Percentiles rank a stretch among this genome's conserved stretches.
Conservation (phyloP, 495 filamentous ascomycete genomes). For the Xylaria grammica region DNA sequence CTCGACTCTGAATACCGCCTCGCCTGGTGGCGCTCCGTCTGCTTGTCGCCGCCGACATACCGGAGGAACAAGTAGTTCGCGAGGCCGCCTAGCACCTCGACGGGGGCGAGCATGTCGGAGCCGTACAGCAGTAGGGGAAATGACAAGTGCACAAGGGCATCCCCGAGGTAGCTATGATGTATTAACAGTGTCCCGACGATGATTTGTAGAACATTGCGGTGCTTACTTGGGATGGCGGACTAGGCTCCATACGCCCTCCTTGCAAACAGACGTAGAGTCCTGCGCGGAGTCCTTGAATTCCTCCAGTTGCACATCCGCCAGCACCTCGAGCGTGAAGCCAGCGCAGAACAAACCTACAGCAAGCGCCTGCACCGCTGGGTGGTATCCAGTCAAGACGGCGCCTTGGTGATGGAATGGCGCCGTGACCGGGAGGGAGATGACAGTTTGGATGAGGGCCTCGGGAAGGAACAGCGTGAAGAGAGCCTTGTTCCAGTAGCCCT, state of each 20-base stretch:
- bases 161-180: slow-evolving; percentile 59
- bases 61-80: slow-evolving; percentile 65
- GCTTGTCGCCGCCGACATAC: slow-evolving; percentile 57
- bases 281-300: slow-evolving; percentile 39
- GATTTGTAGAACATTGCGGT: neutral
- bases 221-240: slow-evolving; percentile 67
- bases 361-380: slow-evolving; percentile 42
- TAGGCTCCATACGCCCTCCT: slow-evolving; percentile 63
- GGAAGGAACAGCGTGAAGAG: slow-evolving; percentile 58
- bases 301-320: slow-evolving; percentile 61
- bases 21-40: slow-evolving; percentile 58
- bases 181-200: neutral
- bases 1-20: slow-evolving; percentile 52
- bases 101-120: slow-evolving; percentile 56
- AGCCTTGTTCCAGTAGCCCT: slow-evolving; percentile 59
- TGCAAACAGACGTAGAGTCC: slow-evolving; percentile 44
- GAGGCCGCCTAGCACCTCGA: slow-evolving; percentile 58
- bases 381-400: slow-evolving; percentile 29
- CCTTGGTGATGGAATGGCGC: slow-evolving; percentile 52
- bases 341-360: slow-evolving; percentile 60
- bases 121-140: slow-evolving; percentile 57
- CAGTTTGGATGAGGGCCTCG: slow-evolving; percentile 56
- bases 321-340: slow-evolving; percentile 57
- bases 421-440: slow-evolving; percentile 61
- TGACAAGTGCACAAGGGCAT: slow-evolving; percentile 59